Percentiles rank a stretch among this genome's conserved stretches.
phyloP scores from a whole-genome alignment of 2,329 filamentous ascomycete genomes.

The Diaporthe sp. region DNA sequence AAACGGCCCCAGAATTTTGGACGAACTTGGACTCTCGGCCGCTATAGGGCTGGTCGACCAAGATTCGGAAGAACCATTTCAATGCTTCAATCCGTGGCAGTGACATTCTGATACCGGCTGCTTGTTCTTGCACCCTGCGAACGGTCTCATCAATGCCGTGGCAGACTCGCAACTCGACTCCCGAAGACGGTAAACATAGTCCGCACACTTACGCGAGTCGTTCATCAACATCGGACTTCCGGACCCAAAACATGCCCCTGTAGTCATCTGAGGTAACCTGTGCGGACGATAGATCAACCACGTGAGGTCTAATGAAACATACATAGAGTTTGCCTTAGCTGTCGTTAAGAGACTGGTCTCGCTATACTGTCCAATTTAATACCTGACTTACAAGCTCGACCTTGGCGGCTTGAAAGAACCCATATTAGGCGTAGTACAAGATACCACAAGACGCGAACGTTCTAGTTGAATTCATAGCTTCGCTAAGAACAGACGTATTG shows the following conservation, averaged over 20 bases:
- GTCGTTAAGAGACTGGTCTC: background rate
- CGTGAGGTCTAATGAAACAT: background rate
- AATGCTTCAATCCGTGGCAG: background rate
- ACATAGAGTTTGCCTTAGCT: background rate
- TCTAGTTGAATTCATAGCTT: background rate
- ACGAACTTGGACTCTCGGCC: background rate
- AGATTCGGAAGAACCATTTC: background rate
- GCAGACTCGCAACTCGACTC: background rate
- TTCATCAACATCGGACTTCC: conserved; percentile 9
- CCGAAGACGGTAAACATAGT: background rate
- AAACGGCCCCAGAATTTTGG: background rate
- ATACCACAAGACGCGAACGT: background rate
- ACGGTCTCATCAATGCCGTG: conserved; percentile 18
- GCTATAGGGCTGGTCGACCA: background rate
- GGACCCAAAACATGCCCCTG: conserved; percentile 25
- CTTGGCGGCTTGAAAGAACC: background rate
- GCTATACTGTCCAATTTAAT: background rate
- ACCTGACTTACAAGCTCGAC: background rate
- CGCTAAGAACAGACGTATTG: background rate
- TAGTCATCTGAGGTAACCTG: background rate
- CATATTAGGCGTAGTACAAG: too few relatives aligned
- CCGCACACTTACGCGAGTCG: conserved; percentile 11
- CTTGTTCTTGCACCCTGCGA: background rate
- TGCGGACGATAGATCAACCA: background rate
- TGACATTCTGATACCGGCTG: conserved; percentile 18